These are phyloP conservation scores for Hippophae rhamnoides DNA, from an alignment of 306 rosid species.

Conservation along the genomic window DNA sequence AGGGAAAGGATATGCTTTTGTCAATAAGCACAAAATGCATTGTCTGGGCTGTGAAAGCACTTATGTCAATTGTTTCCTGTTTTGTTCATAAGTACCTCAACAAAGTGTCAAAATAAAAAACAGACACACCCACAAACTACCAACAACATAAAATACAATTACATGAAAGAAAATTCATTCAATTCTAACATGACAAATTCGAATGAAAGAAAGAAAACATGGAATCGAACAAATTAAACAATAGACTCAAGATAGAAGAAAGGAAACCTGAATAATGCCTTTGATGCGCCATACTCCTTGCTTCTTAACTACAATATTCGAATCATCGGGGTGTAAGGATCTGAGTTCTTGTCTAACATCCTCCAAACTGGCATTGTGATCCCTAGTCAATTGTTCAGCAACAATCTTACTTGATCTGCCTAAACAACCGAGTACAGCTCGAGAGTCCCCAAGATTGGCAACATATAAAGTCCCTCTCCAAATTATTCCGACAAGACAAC, in stretches of 20 bases:
- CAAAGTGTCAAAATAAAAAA: neutral
- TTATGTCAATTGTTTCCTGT: no score
- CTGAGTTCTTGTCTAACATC: conserved; percentile 71
- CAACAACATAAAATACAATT: neutral
- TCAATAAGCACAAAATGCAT: no score
- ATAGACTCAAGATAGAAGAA: conserved; percentile 3
- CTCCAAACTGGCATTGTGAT: conserved; percentile 74
- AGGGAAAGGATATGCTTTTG: no score
- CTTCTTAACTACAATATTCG: conserved; percentile 65
- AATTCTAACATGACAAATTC: neutral
- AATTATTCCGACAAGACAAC: conserved; percentile 76
- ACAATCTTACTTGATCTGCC: conserved; percentile 55
- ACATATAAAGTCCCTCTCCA: conserved; percentile 63
- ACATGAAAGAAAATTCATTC: neutral
- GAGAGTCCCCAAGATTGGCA: conserved; percentile 78
- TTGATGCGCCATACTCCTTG: conserved; percentile 86
- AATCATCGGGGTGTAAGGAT: conserved; percentile 73
- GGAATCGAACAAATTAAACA: neutral
- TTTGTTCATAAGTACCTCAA: no score
- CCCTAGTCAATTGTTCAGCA: conserved; percentile 69
- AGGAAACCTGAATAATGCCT: conserved; percentile 88
- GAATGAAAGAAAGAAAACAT: neutral
- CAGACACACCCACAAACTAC: neutral
- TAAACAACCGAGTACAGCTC: conserved; percentile 69
- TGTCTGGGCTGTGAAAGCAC: no score